A percentile compares a stretch with the other conserved stretches of the same genome.
Evolutionary conservation across 352 stramenopile genomes (phyloP).

Genomic region (Pythium chondricola): DNA sequence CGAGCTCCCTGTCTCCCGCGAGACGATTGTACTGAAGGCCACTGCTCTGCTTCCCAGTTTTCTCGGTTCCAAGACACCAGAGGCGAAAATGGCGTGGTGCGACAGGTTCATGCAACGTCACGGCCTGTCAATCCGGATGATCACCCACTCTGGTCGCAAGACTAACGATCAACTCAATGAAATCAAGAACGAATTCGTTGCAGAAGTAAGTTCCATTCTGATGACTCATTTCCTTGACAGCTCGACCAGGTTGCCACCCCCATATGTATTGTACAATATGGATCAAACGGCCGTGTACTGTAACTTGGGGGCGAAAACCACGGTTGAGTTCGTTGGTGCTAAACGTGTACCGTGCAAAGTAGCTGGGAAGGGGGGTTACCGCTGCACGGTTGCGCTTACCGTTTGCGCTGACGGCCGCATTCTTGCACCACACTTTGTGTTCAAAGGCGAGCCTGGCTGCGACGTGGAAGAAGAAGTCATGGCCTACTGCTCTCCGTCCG

Average conservation of each 20-base stretch:
- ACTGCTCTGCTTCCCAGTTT: neutral
- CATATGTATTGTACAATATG: slow-evolving; percentile 4
- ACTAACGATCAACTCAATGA: neutral
- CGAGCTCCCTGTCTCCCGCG: neutral
- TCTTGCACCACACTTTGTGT: slow-evolving; percentile 13
- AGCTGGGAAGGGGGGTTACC: slow-evolving; percentile 2
- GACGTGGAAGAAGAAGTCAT: slow-evolving; percentile 5
- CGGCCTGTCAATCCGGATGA: neutral
- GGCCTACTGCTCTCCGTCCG: neutral
- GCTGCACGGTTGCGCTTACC: slow-evolving; percentile 13
- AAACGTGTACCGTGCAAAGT: neutral
- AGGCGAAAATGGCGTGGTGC: neutral
- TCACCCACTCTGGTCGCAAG: neutral
- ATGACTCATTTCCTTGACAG: neutral
- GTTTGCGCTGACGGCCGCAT: slow-evolving; percentile 1
- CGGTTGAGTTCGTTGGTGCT: neutral
- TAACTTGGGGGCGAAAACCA: neutral
- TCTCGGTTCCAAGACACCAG: neutral
- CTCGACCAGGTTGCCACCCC: neutral
- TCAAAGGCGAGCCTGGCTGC: slow-evolving; percentile 4
- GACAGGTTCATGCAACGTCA: neutral
- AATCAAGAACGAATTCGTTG: neutral
- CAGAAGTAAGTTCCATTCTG: neutral
- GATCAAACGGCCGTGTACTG: slow-evolving; percentile 2
- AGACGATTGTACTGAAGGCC: neutral